phyloP scores from a whole-genome alignment of 306 rosid species.

The Chamaecrista fasciculata region DNA sequence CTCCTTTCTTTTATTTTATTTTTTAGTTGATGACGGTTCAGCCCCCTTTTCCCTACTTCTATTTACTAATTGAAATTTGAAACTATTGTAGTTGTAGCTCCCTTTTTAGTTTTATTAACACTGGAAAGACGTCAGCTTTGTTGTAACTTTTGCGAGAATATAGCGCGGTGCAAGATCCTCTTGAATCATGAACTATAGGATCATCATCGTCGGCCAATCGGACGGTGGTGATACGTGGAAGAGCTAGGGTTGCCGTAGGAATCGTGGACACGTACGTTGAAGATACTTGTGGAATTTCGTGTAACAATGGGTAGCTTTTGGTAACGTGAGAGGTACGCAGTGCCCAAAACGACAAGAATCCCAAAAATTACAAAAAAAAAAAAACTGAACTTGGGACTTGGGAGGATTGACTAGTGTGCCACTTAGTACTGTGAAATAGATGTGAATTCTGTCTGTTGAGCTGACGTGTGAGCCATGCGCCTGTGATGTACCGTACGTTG shows the following conservation, averaged over 20 bases:
- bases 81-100: not conserved
- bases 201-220: not conserved
- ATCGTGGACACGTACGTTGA: not conserved
- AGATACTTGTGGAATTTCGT: not conserved
- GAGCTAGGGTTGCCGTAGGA: not conserved
- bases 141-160: not conserved
- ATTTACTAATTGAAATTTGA: slow-evolving; percentile 12
- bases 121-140: slow-evolving; percentile 1
- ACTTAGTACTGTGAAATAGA: too few species aligned
- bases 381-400: not conserved
- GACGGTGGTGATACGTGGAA: not conserved
- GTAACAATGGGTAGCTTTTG: not conserved
- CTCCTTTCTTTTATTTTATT: not conserved
- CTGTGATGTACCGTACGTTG: not conserved
- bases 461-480: not conserved
- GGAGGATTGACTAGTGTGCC: too few species aligned
- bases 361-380: too few species aligned
- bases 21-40: not conserved
- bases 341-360: slow-evolving; percentile 7
- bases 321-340: slow-evolving; percentile 35
- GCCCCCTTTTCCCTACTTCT: not conserved
- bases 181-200: not conserved
- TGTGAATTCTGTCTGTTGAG: not conserved
- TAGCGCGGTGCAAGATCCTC: not conserved
- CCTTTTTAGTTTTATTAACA: not conserved